Percentiles rank a stretch among this genome's conserved stretches.
phyloP scores from a whole-genome alignment of 495 filamentous ascomycete species.

The Trichoderma asperelloides region DNA sequence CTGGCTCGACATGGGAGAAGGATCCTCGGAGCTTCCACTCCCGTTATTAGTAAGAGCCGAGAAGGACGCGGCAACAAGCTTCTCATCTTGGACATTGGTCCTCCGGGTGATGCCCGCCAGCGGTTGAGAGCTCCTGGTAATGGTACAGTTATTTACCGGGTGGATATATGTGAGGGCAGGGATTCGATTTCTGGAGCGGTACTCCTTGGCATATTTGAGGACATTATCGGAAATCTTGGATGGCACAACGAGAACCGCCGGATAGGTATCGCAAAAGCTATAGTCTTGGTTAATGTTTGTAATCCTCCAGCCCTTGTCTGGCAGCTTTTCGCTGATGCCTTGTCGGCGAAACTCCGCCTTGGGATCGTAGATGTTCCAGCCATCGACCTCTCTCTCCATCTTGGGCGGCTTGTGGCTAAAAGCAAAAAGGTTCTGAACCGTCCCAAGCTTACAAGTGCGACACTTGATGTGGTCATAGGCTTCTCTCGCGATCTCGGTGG shows the following conservation, averaged over 20 bases:
- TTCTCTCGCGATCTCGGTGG: slow-evolving; percentile 67
- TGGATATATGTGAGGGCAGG: slow-evolving; percentile 88
- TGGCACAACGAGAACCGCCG: slow-evolving; percentile 73
- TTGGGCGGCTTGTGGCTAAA: slow-evolving; percentile 71
- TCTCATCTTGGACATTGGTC: slow-evolving; percentile 92
- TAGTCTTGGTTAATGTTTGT: slow-evolving; percentile 85
- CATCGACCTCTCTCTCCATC: slow-evolving; percentile 66
- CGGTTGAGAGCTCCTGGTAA: slow-evolving; percentile 91
- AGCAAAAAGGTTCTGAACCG: slow-evolving; percentile 84
- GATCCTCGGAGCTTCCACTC: slow-evolving; percentile 20
- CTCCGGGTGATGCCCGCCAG: slow-evolving; percentile 80
- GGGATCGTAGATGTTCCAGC: slow-evolving; percentile 85
- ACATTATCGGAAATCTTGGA: slow-evolving; percentile 89
- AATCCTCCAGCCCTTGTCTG: slow-evolving; percentile 78
- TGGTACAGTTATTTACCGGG: slow-evolving; percentile 93
- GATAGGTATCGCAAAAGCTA: slow-evolving; percentile 90
- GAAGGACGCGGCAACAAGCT: slow-evolving; percentile 86
- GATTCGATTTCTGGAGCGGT: slow-evolving; percentile 79
- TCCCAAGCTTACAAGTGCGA: slow-evolving; percentile 73
- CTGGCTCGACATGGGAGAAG: slow-evolving; percentile 52
- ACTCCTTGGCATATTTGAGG: slow-evolving; percentile 84
- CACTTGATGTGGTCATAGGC: slow-evolving; percentile 81
- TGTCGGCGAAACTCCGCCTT: slow-evolving; percentile 70
- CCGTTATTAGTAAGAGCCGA: slow-evolving; percentile 47
- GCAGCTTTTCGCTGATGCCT: slow-evolving; percentile 66